Conservation (phyloP, 73 alveolate genomes). For the Symbiodinium pilosum region DNA sequence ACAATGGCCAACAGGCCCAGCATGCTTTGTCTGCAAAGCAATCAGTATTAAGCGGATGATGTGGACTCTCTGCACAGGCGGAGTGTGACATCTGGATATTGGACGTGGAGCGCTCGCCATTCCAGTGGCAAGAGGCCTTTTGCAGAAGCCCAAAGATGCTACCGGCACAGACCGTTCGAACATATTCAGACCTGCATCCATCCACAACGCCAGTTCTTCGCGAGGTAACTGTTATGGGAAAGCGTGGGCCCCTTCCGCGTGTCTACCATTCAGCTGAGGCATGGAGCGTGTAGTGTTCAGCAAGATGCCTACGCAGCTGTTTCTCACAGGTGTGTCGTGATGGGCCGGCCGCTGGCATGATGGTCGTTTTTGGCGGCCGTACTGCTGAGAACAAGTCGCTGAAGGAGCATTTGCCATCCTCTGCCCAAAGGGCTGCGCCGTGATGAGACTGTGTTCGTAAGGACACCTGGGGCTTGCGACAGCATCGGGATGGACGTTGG, state of each 20-base stretch:
- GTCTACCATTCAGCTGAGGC: constrained; percentile 99
- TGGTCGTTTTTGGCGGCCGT: constrained; percentile 97
- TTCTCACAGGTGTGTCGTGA: constrained; percentile 96
- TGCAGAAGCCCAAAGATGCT: no score
- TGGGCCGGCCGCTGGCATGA: constrained; percentile 99
- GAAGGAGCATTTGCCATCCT: constrained; percentile 1
- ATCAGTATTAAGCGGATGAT: no score
- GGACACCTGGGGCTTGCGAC: constrained; percentile 99
- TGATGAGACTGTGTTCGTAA: constrained; percentile 3
- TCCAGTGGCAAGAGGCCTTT: constrained; percentile 59
- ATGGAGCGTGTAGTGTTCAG: not conserved
- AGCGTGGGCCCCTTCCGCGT: constrained; percentile 98
- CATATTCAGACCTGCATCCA: no score
- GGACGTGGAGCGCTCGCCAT: constrained; percentile 93
- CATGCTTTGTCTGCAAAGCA: not conserved
- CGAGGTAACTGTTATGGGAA: constrained; percentile 93
- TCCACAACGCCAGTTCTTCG: not conserved
- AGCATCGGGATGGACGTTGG: constrained; percentile 99
- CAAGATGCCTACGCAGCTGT: not conserved
- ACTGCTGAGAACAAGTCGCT: constrained; percentile 82
- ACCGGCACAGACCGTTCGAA: no score
- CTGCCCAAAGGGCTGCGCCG: no score
- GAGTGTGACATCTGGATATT: constrained; percentile 88
- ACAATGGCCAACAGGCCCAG: constrained; percentile 96
- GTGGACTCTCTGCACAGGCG: no score